Percentiles rank a stretch among this genome's conserved stretches.
Conservation (phyloP, 371 early-diverging fungal genomes). For the Zychaea mexicana region DNA sequence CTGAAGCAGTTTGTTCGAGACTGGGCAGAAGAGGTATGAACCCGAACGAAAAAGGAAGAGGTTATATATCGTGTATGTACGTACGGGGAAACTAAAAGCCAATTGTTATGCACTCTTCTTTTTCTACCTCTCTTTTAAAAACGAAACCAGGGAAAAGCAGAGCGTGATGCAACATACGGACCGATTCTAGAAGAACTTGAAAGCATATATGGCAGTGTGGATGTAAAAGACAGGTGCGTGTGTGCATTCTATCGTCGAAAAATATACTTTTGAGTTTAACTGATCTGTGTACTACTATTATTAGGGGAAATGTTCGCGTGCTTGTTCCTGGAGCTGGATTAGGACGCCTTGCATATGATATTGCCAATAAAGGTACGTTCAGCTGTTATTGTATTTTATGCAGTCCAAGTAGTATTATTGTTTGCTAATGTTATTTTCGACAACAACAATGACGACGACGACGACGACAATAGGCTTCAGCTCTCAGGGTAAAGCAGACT, state of each 20-base stretch:
- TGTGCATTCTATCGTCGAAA: not conserved
- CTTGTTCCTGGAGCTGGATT: constrained; percentile 93
- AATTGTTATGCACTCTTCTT: not conserved
- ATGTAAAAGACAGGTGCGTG: constrained; percentile 43
- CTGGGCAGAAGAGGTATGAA: constrained; percentile 79
- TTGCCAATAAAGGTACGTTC: constrained; percentile 62
- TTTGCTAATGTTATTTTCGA: too few species aligned
- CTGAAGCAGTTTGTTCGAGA: constrained; percentile 93
- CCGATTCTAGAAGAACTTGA: constrained; percentile 81
- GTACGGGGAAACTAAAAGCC: not conserved
- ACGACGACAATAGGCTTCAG: constrained; percentile 77
- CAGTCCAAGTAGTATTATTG: too few species aligned
- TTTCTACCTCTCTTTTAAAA: constrained; percentile 8
- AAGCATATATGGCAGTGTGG: constrained; percentile 43
- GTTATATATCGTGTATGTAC: too few species aligned
- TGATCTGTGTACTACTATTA: not conserved
- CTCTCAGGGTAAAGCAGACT: constrained; percentile 65
- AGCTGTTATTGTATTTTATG: too few species aligned
- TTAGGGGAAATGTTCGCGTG: constrained; percentile 61
- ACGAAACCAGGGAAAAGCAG: constrained; percentile 64
- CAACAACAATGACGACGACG: too few species aligned
- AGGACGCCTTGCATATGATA: constrained; percentile 87
- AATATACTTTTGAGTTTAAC: not conserved
- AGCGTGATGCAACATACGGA: constrained; percentile 79
- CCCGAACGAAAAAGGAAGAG: too few species aligned